Conservation (phyloP, 2,329 filamentous ascomycete species). For the Cercospora sp. region DNA sequence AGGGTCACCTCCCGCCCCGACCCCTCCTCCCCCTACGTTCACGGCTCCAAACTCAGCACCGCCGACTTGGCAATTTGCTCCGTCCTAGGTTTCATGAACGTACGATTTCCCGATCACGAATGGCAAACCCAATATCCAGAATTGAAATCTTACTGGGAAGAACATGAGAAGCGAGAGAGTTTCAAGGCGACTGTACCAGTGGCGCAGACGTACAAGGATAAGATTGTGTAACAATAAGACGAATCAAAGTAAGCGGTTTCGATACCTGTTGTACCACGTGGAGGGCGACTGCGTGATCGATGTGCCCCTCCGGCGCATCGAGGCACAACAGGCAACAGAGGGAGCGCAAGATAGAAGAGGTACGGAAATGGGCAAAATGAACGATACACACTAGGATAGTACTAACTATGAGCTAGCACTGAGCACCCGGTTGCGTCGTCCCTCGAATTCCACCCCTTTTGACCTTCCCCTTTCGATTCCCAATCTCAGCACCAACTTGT, state of each 20-base stretch:
- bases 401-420: not conserved
- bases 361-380: not conserved
- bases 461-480: not conserved
- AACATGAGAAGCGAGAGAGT: conserved; percentile 46
- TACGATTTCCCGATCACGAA: conserved; percentile 37
- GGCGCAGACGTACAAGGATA: conserved; percentile 40
- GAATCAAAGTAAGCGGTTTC: not conserved
- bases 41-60: conserved; percentile 37
- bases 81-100: conserved; percentile 40
- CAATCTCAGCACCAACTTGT: not conserved
- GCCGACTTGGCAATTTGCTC: conserved; percentile 41
- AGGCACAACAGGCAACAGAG: not conserved
- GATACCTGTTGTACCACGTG: not conserved
- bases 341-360: not conserved
- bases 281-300: not conserved
- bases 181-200: conserved; percentile 38
- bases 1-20: not conserved
- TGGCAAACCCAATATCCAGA: conserved; percentile 40
- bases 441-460: too few species aligned
- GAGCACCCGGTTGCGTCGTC: not conserved
- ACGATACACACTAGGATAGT: not conserved
- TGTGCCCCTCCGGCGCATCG: not conserved
- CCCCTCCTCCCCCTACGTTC: conserved; percentile 28
- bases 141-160: conserved; percentile 49
- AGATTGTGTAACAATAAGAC: conserved; percentile 35